Evolutionary conservation across 352 stramenopile genomes (phyloP), one percentile per base, ranked within the genome.

Genomic region (Albugo candida): DNA sequence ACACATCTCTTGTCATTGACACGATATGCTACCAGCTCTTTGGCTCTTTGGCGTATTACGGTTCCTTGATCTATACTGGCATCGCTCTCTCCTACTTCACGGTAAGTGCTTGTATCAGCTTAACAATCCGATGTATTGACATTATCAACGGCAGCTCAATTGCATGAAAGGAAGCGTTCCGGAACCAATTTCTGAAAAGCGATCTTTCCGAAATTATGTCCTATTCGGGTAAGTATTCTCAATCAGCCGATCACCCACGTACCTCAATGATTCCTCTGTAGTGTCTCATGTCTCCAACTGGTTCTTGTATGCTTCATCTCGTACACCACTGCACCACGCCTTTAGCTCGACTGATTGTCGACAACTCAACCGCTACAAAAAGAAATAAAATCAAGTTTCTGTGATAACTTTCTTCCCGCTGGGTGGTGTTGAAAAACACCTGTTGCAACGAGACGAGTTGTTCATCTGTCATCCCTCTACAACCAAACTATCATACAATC

Each of bases 1-100:
- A 98, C 70, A 86, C 98, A 36, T 83, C 87, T 20, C 65, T 98
- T n/a, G 83, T 92, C 48, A 72, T 97, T 54, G 95, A 97, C 66
- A 92, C 93, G 51, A 49, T 97, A 34, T 71, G 89, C 42, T 92
- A 83, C 46, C 65, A 94, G 49, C 52, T 86, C 14, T 43, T 82
- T 34, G 88, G 92, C 13, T 71, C 75, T 16, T 58, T 78, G 44
- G 74, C 83, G 20, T 97, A 97, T 66, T 96, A 97, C 53, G 64
- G 92, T 21, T 79, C 71, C 5, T 76, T 97, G 56, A 53, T 97
- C 27, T 97, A 93, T 67, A 97, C 92, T 35, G 87, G 84, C 17
- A 63, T 89, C 44, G 81, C 87, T 0, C 65, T 93, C 14, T 92
- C 79, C 31, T 98, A 84, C 68, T 97, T 97, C 63, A 97, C 93